Percentiles rank a stretch among this genome's conserved stretches.
phyloP scores from a whole-genome alignment of 805 yeast genomes.

The Priceomyces medius region DNA sequence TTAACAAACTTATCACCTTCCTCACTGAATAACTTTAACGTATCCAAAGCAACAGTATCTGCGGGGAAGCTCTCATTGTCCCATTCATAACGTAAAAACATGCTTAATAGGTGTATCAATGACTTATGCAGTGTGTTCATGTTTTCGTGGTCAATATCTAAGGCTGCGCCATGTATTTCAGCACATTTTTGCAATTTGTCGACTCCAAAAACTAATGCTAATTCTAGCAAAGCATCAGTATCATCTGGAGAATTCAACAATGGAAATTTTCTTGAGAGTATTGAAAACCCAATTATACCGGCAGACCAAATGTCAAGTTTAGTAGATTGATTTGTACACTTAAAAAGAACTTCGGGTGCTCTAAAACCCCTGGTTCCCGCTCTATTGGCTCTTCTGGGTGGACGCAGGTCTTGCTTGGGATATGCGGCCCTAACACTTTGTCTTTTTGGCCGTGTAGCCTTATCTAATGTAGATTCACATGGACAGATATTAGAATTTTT shows the following conservation, averaged over 20 bases:
- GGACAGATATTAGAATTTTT: conserved; percentile 48
- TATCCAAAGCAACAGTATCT: conserved; percentile 71
- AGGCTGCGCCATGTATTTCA: conserved; percentile 80
- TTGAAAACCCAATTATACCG: conserved; percentile 80
- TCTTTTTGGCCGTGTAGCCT: conserved; percentile 15
- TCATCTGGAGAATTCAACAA: conserved; percentile 94
- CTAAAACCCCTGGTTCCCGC: conserved; percentile 96
- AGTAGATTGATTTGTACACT: conserved; percentile 78
- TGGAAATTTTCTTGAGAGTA: conserved; percentile 80
- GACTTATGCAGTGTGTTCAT: conserved; percentile 27
- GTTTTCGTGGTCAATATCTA: conserved; percentile 49
- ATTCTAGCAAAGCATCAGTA: conserved; percentile 83
- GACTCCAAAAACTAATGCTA: conserved; percentile 77
- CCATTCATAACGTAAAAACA: conserved; percentile 39
- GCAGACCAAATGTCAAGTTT: conserved; percentile 92
- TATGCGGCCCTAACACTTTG: conserved; percentile 52
- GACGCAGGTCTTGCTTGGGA: conserved; percentile 82
- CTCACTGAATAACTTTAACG: conserved; percentile 49
- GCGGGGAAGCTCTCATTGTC: conserved; percentile 62
- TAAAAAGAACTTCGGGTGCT: conserved; percentile 89
- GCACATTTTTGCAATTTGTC: conserved; percentile 74
- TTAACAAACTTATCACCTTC: conserved; percentile 33
- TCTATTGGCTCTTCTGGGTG: conserved; percentile 90
- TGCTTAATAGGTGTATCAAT: conserved; percentile 27
- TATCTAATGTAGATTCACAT: conserved; percentile 43